These are phyloP conservation scores for Lavandula angustifolia DNA, from an alignment of 257 asterid species.

Conservation along the genomic window DNA sequence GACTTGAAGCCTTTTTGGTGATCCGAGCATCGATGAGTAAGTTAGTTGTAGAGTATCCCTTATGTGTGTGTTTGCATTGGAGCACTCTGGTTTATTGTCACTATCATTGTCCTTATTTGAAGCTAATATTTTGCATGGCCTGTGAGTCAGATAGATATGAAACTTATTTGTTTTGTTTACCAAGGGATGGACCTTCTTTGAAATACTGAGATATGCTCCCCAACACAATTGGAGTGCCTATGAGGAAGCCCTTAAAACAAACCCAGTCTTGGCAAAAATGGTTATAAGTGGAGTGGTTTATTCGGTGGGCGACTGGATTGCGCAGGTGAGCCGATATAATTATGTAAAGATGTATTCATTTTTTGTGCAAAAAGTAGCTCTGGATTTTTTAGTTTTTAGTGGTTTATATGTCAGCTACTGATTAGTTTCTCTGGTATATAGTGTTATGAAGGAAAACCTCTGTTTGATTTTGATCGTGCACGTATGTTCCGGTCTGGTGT, in stretches of 20 bases:
- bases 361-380: not conserved
- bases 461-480: constrained; percentile 72
- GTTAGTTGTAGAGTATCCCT: not conserved
- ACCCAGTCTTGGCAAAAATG: constrained; percentile 86
- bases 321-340: constrained; percentile 59
- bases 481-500: constrained; percentile 81
- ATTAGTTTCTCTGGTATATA: constrained; percentile 25
- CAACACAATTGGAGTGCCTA: constrained; percentile 88
- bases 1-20: not conserved
- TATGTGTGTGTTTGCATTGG: constrained; percentile 4
- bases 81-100: not conserved
- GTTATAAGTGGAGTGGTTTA: constrained; percentile 86
- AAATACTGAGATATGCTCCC: constrained; percentile 83
- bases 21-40: not conserved
- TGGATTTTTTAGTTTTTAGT: not conserved
- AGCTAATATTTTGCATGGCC: not conserved
- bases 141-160: not conserved
- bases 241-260: constrained; percentile 77
- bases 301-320: constrained; percentile 84
- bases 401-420: not conserved
- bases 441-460: constrained; percentile 91
- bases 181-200: constrained; percentile 85
- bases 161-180: constrained; percentile 27
- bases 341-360: not conserved
- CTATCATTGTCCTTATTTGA: too few species aligned